Conservation (phyloP, 768 basidiomycete genomes). For the Tylopilus vinaceipallidus region DNA sequence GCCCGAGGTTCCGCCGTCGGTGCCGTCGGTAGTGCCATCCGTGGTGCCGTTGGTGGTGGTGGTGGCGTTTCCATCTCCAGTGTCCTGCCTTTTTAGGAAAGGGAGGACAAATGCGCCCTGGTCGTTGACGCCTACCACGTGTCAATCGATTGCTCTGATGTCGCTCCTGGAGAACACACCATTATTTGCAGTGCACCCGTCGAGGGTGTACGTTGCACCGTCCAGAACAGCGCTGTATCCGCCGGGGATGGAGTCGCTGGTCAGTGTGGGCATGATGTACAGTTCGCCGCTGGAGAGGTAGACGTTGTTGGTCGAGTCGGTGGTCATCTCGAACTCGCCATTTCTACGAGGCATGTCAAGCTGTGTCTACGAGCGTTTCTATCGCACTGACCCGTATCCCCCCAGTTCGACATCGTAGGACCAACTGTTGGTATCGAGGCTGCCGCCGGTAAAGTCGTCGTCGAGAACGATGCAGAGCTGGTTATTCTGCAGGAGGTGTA, state of each 20-base stretch:
- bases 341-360: slow-evolving; percentile 29
- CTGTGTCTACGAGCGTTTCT: neutral
- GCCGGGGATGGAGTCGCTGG: slow-evolving; percentile 43
- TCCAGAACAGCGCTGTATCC: slow-evolving; percentile 38
- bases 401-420: slow-evolving; percentile 49
- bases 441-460: slow-evolving; percentile 44
- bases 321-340: slow-evolving; percentile 59
- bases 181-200: slow-evolving; percentile 32
- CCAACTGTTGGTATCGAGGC: slow-evolving; percentile 47
- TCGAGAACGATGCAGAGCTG: slow-evolving; percentile 46
- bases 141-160: neutral
- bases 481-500: slow-evolving; percentile 34
- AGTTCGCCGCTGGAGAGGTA: slow-evolving; percentile 49
- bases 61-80: slow-evolving; percentile 7
- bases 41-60: neutral
- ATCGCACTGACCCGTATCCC: slow-evolving; percentile 43
- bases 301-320: slow-evolving; percentile 36
- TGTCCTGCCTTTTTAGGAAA: slow-evolving; percentile 26
- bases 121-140: slow-evolving; percentile 9
- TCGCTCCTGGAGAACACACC: slow-evolving; percentile 1
- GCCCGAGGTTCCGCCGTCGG: neutral
- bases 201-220: slow-evolving; percentile 38
- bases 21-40: too few relatives aligned
- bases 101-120: slow-evolving; percentile 26
- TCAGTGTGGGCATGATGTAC: slow-evolving; percentile 60